Evolutionary conservation across 768 basidiomycete species (phyloP).

Genomic region (Lentinula aciculospora): DNA sequence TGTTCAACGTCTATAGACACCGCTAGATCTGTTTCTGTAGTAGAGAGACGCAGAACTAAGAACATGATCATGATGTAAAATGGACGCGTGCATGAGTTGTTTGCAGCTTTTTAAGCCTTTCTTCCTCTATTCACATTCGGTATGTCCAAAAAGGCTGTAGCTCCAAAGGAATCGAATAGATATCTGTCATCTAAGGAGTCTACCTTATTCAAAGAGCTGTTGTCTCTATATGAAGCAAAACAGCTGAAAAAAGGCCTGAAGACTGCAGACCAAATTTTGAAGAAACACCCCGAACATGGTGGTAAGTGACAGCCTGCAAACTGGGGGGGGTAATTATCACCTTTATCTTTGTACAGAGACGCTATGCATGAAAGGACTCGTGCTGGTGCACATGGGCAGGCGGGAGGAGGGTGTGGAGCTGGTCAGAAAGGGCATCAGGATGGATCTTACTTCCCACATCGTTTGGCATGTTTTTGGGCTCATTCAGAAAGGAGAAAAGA

Average conservation of each 20-base stretch:
- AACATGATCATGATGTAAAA: no score
- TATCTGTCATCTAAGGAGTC: slow-evolving; percentile 79
- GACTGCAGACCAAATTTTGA: slow-evolving; percentile 88
- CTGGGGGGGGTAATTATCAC: no score
- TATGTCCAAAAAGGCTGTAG: slow-evolving; percentile 1
- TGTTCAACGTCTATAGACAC: no score
- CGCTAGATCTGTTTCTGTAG: no score
- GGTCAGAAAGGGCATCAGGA: slow-evolving; percentile 76
- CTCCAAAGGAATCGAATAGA: slow-evolving; percentile 29
- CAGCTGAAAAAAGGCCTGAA: slow-evolving; percentile 88
- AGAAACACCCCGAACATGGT: slow-evolving; percentile 94
- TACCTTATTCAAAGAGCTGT: slow-evolving; percentile 78
- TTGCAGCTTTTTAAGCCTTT: not conserved
- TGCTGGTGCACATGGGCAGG: slow-evolving; percentile 73
- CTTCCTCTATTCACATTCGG: not conserved
- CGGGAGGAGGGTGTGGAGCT: slow-evolving; percentile 79
- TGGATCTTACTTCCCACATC: slow-evolving; percentile 86
- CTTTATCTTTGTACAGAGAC: slow-evolving; percentile 56
- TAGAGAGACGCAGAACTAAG: no score
- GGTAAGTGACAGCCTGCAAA: slow-evolving; percentile 48
- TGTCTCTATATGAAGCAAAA: slow-evolving; percentile 83
- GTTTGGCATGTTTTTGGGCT: slow-evolving; percentile 98
- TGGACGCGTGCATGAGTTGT: not conserved
- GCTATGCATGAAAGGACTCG: slow-evolving; percentile 92
- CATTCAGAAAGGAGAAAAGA: slow-evolving; percentile 89